Evolutionary conservation across 176 grass and related monocot species (phyloP).

Genomic region (Oryza australiensis): DNA sequence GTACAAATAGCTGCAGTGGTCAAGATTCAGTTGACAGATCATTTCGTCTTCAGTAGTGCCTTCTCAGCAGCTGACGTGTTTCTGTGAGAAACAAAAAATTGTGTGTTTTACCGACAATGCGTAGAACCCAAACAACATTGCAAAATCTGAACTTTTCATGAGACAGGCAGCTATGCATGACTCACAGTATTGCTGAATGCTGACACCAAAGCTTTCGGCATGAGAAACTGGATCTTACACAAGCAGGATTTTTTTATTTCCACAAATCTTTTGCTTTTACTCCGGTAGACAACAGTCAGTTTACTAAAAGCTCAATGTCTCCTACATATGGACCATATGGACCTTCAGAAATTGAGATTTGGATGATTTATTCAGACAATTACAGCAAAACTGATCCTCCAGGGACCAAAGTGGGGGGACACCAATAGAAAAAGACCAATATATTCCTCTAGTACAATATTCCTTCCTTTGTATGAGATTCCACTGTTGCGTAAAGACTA

Average conservation of each 20-base stretch:
- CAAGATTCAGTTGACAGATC: background rate
- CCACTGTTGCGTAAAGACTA: background rate
- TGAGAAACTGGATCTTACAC: background rate
- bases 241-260: background rate
- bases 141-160: background rate
- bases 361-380: background rate
- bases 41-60: background rate
- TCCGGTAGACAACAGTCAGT: background rate
- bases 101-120: background rate
- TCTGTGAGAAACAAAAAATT: background rate
- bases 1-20: background rate
- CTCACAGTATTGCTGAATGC: background rate
- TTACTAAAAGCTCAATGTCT: background rate
- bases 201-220: background rate
- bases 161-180: background rate
- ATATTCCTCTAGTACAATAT: background rate
- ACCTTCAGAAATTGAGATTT: background rate
- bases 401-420: background rate
- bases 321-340: background rate
- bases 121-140: background rate
- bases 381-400: background rate
- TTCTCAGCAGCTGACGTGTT: background rate
- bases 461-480: background rate
- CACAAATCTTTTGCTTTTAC: background rate
- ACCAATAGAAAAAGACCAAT: background rate